Base-by-base conservation (phyloP, 768 basidiomycete species). In the Mycena vulgaris region DNA sequence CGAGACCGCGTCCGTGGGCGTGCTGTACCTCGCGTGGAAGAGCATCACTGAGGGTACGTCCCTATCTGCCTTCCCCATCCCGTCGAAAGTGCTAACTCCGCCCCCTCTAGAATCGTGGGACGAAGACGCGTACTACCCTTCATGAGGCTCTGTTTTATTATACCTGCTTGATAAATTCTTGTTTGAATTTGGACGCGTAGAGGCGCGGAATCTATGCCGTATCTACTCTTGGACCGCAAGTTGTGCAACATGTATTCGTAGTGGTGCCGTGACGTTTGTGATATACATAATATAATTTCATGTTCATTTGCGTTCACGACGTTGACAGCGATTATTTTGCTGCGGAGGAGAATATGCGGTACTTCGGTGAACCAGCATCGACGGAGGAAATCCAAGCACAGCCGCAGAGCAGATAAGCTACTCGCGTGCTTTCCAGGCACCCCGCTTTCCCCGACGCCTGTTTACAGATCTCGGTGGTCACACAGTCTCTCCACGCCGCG, bases 31-130 rank as follows among this genome's bases (percentile, higher is more conserved):
- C 40, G 92, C 87, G 28, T 94, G 93, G 93, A 81, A 83, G 78
- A 88, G 88, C 73, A 91, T 93, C 65, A 93, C 92, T 35, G 92
- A 93, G 85, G 92, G 91, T 87, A 56, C 58, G 84, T 80, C 10
- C 47, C 39, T 1, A 21, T 14, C 37, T 35, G 27, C 60, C n/a
- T 28, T 39, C 37, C 37, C 35, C 47, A 45, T 47, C 35, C 55
- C 45, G 30, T 27, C 23, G 39, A 10, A 1, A 3, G 19, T 19
- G 21, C 47, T 58, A 0, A 58, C 23, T n/a, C 57, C 27, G 14
- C 3, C 23, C 25, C 31, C 17, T n/a, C 33, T 76, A 86, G 84
- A 82, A 79, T 85, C 86, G 37, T 89, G 88, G 88, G 86, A 85
- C 70, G 84, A 86, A 42, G 84, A 88, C 39, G 68, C 77, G 17